These are phyloP conservation scores for Skeletonema costatum DNA, from an alignment of 108 stramenopile species.

Conservation along the genomic window DNA sequence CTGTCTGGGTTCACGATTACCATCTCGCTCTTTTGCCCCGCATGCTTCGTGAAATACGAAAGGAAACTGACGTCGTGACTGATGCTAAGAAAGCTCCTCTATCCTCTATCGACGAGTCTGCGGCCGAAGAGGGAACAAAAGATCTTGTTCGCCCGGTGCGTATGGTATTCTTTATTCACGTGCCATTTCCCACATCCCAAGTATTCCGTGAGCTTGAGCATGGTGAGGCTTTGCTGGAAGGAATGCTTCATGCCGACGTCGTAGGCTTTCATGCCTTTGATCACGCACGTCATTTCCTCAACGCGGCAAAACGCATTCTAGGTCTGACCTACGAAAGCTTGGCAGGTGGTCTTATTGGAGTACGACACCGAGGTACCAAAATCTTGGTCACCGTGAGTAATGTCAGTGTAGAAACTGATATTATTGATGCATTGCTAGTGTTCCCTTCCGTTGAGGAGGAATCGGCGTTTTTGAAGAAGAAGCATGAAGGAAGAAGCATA, in stretches of 20 bases:
- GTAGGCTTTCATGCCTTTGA: constrained; percentile 99
- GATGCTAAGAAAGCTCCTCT: not conserved
- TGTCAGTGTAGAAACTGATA: constrained; percentile 94
- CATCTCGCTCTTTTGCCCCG: constrained; percentile 94
- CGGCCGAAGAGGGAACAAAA: not conserved
- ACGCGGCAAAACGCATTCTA: constrained; percentile 97
- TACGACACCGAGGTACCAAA: constrained; percentile 87
- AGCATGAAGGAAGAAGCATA: constrained; percentile 79
- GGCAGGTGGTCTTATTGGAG: constrained; percentile 94
- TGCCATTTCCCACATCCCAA: constrained; percentile 98
- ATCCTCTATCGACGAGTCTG: not conserved
- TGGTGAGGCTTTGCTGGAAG: constrained; percentile 92
- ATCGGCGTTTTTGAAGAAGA: constrained; percentile 55
- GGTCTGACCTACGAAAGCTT: constrained; percentile 92
- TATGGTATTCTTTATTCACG: constrained; percentile 98
- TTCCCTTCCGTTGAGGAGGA: constrained; percentile 68
- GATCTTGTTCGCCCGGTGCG: constrained; percentile 42
- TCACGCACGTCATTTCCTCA: constrained; percentile 99
- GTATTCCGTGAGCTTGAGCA: constrained; percentile 96
- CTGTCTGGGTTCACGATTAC: constrained; percentile 99
- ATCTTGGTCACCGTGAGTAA: constrained; percentile 97
- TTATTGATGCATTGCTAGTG: constrained; percentile 68
- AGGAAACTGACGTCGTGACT: constrained; percentile 23
- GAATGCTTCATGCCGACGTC: constrained; percentile 97
- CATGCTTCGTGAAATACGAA: constrained; percentile 62